Percentiles rank a stretch among this genome's conserved stretches.
phyloP scores from a whole-genome alignment of 148 eudicot species.

The Beta vulgaris region DNA sequence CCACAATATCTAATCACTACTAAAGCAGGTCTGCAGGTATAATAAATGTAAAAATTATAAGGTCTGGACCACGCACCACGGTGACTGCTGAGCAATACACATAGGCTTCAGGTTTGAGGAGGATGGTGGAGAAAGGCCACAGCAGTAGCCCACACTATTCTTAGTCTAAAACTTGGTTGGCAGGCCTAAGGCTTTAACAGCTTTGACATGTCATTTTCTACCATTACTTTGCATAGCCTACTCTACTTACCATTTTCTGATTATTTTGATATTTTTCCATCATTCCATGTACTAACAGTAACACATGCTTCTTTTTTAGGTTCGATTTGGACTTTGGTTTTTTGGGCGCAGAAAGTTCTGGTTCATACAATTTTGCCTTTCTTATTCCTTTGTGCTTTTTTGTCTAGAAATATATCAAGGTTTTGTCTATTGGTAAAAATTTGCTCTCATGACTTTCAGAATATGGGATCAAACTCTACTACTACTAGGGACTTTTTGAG shows the following conservation, averaged over 20 bases:
- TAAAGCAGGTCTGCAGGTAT: too few species aligned
- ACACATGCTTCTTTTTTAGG: not conserved
- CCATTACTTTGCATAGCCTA: not conserved
- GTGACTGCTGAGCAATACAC: not conserved
- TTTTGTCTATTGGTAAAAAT: too few species aligned
- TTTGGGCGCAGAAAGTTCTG: too few species aligned
- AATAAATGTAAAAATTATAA: not conserved
- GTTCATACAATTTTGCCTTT: too few species aligned
- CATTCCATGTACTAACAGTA: not conserved
- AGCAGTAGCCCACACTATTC: conserved; percentile 1
- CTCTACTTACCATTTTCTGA: not conserved
- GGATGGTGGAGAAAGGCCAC: not conserved
- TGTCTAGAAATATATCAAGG: too few species aligned
- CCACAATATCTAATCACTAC: too few species aligned
- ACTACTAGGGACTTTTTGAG: too few species aligned
- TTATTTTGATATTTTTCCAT: not conserved
- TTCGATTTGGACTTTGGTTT: not conserved
- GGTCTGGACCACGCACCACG: not conserved
- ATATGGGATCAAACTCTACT: too few species aligned
- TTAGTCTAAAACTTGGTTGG: not conserved
- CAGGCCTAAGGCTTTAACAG: not conserved
- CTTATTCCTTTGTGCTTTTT: too few species aligned
- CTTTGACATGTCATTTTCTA: conserved; percentile 25
- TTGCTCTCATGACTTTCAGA: too few species aligned
- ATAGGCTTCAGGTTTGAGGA: not conserved